These are phyloP conservation scores for Trypanosoma rangeli DNA, from an alignment of 208 protist genomes.

Conservation along the genomic window DNA sequence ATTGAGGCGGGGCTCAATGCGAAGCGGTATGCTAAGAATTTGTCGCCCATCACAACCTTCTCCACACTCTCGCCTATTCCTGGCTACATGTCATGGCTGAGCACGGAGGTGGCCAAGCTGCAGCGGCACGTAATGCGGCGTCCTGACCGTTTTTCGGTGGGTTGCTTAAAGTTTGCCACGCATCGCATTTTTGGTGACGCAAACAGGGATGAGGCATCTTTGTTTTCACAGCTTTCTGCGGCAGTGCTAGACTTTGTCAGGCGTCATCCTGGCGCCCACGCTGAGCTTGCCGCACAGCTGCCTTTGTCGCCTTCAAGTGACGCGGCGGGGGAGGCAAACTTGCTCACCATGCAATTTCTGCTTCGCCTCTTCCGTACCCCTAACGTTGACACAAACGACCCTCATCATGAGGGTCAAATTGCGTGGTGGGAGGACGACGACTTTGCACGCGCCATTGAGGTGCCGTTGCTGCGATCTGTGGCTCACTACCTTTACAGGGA, in stretches of 20 bases:
- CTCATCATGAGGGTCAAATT: slow-evolving; percentile 2
- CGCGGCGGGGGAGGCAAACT: slow-evolving; percentile 12
- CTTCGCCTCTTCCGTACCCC: slow-evolving; percentile 21
- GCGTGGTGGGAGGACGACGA: slow-evolving; percentile 60
- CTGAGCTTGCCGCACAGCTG: slow-evolving; percentile 10
- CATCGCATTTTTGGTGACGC: slow-evolving; percentile 43
- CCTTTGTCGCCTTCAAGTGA: neutral
- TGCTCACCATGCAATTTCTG: slow-evolving; percentile 29
- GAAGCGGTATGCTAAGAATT: slow-evolving; percentile 28
- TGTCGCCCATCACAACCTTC: slow-evolving; percentile 61
- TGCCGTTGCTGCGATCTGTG: slow-evolving; percentile 59
- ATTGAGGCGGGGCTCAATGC: slow-evolving; percentile 71
- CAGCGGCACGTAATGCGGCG: slow-evolving; percentile 15
- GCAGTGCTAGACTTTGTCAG: slow-evolving; percentile 36
- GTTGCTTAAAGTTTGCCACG: slow-evolving; percentile 2
- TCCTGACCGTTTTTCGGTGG: neutral
- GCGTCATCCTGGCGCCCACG: slow-evolving; percentile 19
- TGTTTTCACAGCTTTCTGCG: slow-evolving; percentile 37
- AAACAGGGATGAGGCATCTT: slow-evolving; percentile 26
- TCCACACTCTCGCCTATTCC: slow-evolving; percentile 85
- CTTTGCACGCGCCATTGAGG: slow-evolving; percentile 59
- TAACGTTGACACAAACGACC: slow-evolving; percentile 1
- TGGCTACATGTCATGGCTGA: slow-evolving; percentile 72
- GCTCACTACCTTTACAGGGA: slow-evolving; percentile 66
- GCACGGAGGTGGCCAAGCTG: slow-evolving; percentile 46